Percentiles rank a stretch among this genome's conserved stretches.
Conservation (phyloP, 768 basidiomycete genomes). For the Hypholoma sublateritium region DNA sequence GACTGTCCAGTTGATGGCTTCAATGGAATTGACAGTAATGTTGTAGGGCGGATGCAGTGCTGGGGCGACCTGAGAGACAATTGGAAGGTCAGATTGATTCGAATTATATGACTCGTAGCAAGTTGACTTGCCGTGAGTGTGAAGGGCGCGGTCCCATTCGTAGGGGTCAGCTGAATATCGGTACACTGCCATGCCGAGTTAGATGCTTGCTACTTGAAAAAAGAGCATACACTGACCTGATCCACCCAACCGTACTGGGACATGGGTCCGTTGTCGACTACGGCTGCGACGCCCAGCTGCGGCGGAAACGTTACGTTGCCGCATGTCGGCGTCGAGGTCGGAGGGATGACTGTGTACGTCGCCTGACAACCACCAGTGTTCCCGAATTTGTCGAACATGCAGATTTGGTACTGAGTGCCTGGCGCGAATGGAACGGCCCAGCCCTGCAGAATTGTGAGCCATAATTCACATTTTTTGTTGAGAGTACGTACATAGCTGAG, state of each 20-base stretch:
- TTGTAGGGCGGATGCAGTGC: constrained; percentile 61
- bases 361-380: constrained; percentile 63
- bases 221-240: constrained; percentile 35
- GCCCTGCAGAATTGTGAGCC: constrained; percentile 34
- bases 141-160: constrained; percentile 60
- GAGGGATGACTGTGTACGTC: constrained; percentile 54
- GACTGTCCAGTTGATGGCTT: constrained; percentile 59
- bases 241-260: constrained; percentile 62
- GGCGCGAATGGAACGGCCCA: constrained; percentile 60
- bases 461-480: background rate
- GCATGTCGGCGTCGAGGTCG: constrained; percentile 42
- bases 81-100: background rate
- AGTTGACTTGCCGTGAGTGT: constrained; percentile 46
- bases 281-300: constrained; percentile 44
- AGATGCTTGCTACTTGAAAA: background rate
- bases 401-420: constrained; percentile 66
- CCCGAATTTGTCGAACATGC: constrained; percentile 63
- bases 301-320: constrained; percentile 47
- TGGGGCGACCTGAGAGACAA: constrained; percentile 47
- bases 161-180: constrained; percentile 51
- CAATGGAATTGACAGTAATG: constrained; percentile 43
- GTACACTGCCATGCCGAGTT: constrained; percentile 42
- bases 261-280: constrained; percentile 46
- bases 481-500: constrained; percentile 44
- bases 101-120: background rate